Evolutionary conservation across 768 basidiomycete species (phyloP), one percentile per base, ranked within the genome.

Genomic region (Lactarius tabidus): DNA sequence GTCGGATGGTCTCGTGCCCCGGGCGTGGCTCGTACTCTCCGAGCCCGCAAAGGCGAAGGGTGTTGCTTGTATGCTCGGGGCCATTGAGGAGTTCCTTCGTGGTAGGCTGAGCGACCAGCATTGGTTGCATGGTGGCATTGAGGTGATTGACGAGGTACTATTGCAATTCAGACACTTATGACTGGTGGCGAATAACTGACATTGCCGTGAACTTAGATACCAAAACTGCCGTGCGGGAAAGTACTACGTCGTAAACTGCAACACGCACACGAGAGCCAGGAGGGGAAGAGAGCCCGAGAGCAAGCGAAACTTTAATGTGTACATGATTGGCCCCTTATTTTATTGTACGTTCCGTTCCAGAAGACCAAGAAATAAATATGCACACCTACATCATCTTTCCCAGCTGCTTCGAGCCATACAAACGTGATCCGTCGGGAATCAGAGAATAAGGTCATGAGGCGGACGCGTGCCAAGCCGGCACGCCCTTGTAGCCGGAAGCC

Each of bases 21-120:
- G 86, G 1, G 91, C 91, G 2, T 93, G 90, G 90, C 71, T 93
- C 53, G 87, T 91, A 0, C 75, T 92, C 9, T 88, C 84, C 62
- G 67, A 75, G 8, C 35, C 61, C 31, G 53, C 0, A 72, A 74
- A 2, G 91, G 91, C 10, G 80, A 79, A 71, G 77, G 75, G 54
- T 69, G 79, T 7, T 85, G 88, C 74, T 69, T 63, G 52, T 55
- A 81, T 79, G 5, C 71, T 81, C 2, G 74, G 75, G 59, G 80
- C 77, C 57, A 75, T 93, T 6, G 81, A 88, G 26, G 74, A 66
- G 7, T 92, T 88, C 88, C 78, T 83, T 43, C 77, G 81, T 65
- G 77, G 81, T 73, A 80, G 83, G 65, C 73, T 91, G 64, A 89
- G 86, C 75, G 84, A 81, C 71, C 88, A 86, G 69, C 90, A 93